These are phyloP conservation scores for Hydnomerulius pinastri DNA, from an alignment of 768 basidiomycete genomes.

Conservation along the genomic window DNA sequence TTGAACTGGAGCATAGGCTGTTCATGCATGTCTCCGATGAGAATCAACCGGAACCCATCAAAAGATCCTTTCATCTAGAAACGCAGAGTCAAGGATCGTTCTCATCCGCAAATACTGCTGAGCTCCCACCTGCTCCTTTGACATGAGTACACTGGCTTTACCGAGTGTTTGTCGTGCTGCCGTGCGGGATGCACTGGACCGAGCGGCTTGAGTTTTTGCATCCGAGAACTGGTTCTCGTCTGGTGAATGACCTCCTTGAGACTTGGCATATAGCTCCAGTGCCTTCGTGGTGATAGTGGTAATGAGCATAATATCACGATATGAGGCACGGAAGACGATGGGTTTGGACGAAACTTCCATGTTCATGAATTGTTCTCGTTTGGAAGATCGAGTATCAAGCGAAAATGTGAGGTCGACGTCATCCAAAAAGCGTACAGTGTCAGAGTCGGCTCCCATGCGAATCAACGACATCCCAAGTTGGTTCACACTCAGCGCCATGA, in stretches of 20 bases:
- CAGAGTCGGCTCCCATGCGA: slow-evolving; percentile 79
- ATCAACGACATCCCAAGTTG: slow-evolving; percentile 92
- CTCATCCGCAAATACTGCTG: background rate
- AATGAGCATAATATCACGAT: slow-evolving; percentile 91
- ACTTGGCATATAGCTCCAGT: slow-evolving; percentile 65
- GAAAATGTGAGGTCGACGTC: slow-evolving; percentile 88
- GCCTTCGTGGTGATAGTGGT: slow-evolving; percentile 85
- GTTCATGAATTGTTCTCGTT: slow-evolving; percentile 73
- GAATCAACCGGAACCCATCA: slow-evolving; percentile 89
- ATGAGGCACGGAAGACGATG: slow-evolving; percentile 92
- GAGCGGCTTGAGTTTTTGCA: slow-evolving; percentile 2
- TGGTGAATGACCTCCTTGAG: slow-evolving; percentile 29
- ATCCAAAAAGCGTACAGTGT: slow-evolving; percentile 90
- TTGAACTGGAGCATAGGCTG: slow-evolving; percentile 91
- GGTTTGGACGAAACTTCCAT: slow-evolving; percentile 83
- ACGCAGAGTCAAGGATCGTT: slow-evolving; percentile 1
- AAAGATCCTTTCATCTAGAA: slow-evolving; percentile 78
- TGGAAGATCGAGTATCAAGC: slow-evolving; percentile 76
- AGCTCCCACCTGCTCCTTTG: slow-evolving; percentile 75
- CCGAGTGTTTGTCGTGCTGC: slow-evolving; percentile 21
- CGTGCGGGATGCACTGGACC: slow-evolving; percentile 4
- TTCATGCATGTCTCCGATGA: slow-evolving; percentile 95
- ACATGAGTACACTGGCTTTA: slow-evolving; percentile 54
- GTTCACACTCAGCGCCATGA: slow-evolving; percentile 77
- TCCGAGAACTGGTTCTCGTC: slow-evolving; percentile 10